Percentiles rank a stretch among this genome's conserved stretches.
Evolutionary conservation across 176 grass and related monocot species (phyloP).

Genomic region (Saccharum spontaneum): DNA sequence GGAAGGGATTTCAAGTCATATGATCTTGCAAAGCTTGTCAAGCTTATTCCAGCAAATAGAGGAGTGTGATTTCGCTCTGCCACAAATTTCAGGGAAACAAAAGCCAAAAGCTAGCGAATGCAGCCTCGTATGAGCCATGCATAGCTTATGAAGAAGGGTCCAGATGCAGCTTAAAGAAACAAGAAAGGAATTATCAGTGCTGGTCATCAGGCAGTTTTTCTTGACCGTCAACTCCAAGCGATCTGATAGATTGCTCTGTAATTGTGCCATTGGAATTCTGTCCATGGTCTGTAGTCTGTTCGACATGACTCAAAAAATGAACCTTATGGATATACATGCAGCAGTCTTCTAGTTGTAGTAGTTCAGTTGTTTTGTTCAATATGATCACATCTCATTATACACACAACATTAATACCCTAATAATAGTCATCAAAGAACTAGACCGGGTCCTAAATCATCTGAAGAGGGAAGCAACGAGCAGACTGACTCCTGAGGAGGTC

Average conservation of each 20-base stretch:
- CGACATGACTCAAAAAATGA: background rate
- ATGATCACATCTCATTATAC: too few species aligned
- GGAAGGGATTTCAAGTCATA: slow-evolving; percentile 98
- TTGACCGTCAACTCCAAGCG: background rate
- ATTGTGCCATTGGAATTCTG: background rate
- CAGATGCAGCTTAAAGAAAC: background rate
- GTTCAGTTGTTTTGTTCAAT: background rate
- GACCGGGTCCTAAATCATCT: too few species aligned
- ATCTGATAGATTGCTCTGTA: background rate
- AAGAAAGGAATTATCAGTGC: background rate
- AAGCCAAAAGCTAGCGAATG: background rate
- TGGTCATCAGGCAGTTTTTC: background rate
- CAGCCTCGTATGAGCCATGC: background rate
- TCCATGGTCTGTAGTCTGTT: background rate
- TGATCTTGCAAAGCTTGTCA: slow-evolving; percentile 87
- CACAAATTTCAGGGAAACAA: background rate
- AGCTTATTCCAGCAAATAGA: slow-evolving; percentile 77
- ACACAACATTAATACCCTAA: too few species aligned
- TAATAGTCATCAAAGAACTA: too few species aligned
- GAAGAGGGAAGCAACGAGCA: too few species aligned
- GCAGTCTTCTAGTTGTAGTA: background rate
- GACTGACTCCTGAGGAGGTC: too few species aligned
- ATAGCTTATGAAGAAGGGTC: slow-evolving; percentile 2
- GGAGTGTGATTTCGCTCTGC: slow-evolving; percentile 26
- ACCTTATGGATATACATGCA: background rate